Evolutionary conservation across 2,329 filamentous ascomycete genomes (phyloP), one percentile per base, ranked within the genome.

Genomic region (Thelonectria olida): DNA sequence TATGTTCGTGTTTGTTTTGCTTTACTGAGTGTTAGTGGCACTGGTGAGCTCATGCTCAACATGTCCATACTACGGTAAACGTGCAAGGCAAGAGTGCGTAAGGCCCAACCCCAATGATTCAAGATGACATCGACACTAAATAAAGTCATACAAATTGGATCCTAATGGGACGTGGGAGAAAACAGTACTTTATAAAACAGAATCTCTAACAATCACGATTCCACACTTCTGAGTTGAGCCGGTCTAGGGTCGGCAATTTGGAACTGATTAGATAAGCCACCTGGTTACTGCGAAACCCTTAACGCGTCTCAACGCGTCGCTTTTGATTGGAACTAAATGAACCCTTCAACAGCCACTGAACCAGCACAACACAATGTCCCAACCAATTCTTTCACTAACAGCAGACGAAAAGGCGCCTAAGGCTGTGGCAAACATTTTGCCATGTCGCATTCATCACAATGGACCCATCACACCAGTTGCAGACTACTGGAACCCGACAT

Each of bases 381-480:
- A 78, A 58, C 75, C 79, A 36, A 82, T 84, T 15, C 75, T 85
- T 23, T 70, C 72, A 4, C 71, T 85, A 27, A 72, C 75, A n/a
- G 63, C 71, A 5, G 57, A 66, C 22, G 54, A 68, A 2, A 54
- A 60, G 6, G 58, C 59, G 2, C 42, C 58, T 19, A 82, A 82
- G 61, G 81, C 81, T 55, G 86, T 82, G 0, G 86, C 90, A 4
- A 90, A 97, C 72, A 80, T 97, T 19, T 83, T 97, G 13, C 93
- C 94, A 4, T 96, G 92, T 71, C 86, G 88, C 55, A 87, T 97
- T 72, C 85, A 94, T 70, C 90, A 96, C 76, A 87, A 91, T 68
- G 94, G 94, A 1, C 82, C 88, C 1, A 81, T 95, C 54, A 85
- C 88, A 51, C 81, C 87, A 2, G 80, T 85, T 5, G 76, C 85